phyloP scores from a whole-genome alignment of 202 grass and related monocot genomes.

The Setaria viridis region DNA sequence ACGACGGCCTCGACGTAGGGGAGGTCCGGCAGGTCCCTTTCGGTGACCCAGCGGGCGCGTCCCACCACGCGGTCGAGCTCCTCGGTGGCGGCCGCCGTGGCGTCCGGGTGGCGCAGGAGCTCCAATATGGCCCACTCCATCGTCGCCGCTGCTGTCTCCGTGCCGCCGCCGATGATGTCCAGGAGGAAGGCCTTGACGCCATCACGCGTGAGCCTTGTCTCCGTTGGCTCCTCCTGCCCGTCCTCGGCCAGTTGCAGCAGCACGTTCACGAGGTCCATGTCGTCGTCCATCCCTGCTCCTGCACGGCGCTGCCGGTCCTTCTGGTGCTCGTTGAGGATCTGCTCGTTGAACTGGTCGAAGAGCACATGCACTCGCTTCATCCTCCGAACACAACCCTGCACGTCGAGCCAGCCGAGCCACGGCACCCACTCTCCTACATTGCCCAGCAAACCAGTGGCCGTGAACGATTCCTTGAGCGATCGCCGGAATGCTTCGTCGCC shows the following conservation, averaged over 20 bases:
- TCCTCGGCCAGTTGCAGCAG: constrained; percentile 49
- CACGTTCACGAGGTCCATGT: constrained; percentile 54
- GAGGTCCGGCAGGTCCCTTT: background rate
- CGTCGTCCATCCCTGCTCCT: background rate
- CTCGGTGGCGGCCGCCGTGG: constrained; percentile 40
- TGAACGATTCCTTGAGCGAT: background rate
- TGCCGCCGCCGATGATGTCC: constrained; percentile 66
- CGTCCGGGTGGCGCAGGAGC: constrained; percentile 45
- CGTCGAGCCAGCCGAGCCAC: constrained; percentile 45
- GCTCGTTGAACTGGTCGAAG: constrained; percentile 52
- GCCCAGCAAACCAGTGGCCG: background rate
- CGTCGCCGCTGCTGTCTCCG: constrained; percentile 52
- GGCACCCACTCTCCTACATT: background rate
- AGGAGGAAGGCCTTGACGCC: constrained; percentile 41
- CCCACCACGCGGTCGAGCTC: constrained; percentile 57
- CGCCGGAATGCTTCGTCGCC: background rate
- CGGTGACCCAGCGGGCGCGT: constrained; percentile 43
- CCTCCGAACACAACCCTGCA: constrained; percentile 40
- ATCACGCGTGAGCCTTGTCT: constrained; percentile 41
- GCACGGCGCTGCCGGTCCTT: background rate
- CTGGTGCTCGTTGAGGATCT: constrained; percentile 53
- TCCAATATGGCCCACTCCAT: constrained; percentile 60
- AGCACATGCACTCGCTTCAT: constrained; percentile 44
- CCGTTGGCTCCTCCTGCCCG: background rate
- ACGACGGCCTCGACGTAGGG: background rate